phyloP scores from a whole-genome alignment of 106 monocot species.

The Cymbidium sinense region DNA sequence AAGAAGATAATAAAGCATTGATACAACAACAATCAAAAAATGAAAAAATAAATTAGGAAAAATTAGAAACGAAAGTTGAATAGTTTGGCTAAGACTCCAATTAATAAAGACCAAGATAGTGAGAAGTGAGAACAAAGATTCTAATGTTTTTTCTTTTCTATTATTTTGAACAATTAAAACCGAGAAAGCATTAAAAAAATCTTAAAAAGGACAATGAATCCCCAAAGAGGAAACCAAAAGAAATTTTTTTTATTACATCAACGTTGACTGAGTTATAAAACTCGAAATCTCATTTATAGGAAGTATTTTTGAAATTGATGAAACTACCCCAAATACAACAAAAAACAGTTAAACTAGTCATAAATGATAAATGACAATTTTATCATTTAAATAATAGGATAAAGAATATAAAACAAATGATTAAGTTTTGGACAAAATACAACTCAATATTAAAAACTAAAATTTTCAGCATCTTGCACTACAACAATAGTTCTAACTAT shows the following conservation, averaged over 20 bases:
- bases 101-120: too few species aligned
- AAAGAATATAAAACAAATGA: not conserved
- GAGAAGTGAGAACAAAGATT: not conserved
- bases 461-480: not conserved
- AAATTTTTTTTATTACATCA: not conserved
- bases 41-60: too few species aligned
- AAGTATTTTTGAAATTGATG: not conserved
- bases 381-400: not conserved
- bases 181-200: not conserved
- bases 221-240: not conserved
- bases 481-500: not conserved
- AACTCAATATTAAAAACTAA: not conserved
- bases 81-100: too few species aligned
- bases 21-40: too few species aligned
- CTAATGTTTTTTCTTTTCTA: not conserved
- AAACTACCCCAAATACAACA: not conserved
- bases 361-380: conserved; percentile 1
- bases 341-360: not conserved
- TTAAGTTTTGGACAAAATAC: not conserved
- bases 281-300: not conserved
- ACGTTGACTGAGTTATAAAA: too few species aligned
- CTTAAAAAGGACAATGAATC: not conserved
- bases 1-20: too few species aligned
- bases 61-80: too few species aligned
- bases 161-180: not conserved